Evolutionary conservation across 208 protist genomes (phyloP).

Genomic region (Naegleria gruberi): DNA sequence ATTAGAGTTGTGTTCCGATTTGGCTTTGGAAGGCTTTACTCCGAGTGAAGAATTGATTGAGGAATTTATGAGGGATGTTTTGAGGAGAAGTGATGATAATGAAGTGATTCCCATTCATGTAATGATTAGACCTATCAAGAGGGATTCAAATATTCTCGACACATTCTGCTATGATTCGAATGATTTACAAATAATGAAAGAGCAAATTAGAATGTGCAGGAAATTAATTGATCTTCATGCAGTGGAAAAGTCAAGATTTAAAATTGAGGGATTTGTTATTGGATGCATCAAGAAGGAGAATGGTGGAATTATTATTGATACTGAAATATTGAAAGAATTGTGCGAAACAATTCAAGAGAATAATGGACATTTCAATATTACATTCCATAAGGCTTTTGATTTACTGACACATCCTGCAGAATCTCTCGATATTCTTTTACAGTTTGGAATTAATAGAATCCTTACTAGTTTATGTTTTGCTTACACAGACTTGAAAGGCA

Average conservation of each 20-base stretch:
- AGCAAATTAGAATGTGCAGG: not conserved
- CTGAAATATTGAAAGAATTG: no score
- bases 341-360: no score
- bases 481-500: not conserved
- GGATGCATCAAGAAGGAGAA: not conserved
- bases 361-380: no score
- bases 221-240: not conserved
- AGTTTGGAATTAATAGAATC: not conserved
- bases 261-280: not conserved
- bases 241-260: not conserved
- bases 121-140: not conserved
- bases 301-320: no score
- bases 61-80: not conserved
- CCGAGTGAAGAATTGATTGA: not conserved
- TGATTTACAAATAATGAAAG: not conserved
- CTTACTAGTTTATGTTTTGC: not conserved
- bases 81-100: not conserved
- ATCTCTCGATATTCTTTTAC: not conserved
- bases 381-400: slow-evolving; percentile 2
- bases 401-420: not conserved
- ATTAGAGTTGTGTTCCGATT: not conserved
- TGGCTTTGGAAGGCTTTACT: not conserved
- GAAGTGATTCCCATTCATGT: not conserved
- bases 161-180: not conserved
- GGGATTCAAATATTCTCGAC: not conserved